Evolutionary conservation across 495 filamentous ascomycete species (phyloP).

Genomic region (Umbilicaria muhlenbergii): DNA sequence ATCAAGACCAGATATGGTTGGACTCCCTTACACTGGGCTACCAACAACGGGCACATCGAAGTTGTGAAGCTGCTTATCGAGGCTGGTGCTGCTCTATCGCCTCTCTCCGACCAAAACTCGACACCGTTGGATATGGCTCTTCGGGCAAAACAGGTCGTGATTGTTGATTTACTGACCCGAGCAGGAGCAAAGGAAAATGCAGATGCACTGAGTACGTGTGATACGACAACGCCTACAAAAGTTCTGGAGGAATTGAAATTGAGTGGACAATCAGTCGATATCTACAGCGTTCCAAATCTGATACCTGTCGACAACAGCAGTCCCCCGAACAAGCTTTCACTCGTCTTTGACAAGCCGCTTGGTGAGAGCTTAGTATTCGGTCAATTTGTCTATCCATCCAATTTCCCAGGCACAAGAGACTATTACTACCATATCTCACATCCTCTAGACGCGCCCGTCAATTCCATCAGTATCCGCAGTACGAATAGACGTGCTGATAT

Average conservation of each 20-base stretch:
- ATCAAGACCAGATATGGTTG: slow-evolving; percentile 6
- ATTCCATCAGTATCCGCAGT: slow-evolving; percentile 1
- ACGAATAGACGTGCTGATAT: slow-evolving; percentile 1
- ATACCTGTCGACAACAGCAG: no score
- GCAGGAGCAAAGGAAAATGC: not conserved
- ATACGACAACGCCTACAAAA: no score
- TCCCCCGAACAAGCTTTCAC: no score
- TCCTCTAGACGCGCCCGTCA: not conserved
- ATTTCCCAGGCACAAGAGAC: slow-evolving; percentile 2
- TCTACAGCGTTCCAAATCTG: no score
- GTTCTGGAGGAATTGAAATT: no score
- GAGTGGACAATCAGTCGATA: no score
- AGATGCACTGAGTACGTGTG: no score
- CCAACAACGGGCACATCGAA: slow-evolving; percentile 3
- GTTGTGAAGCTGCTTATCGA: slow-evolving; percentile 42
- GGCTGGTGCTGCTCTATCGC: slow-evolving; percentile 54
- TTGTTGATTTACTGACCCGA: not conserved
- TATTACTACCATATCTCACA: slow-evolving; percentile 2
- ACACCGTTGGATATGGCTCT: slow-evolving; percentile 4
- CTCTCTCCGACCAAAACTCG: slow-evolving; percentile 1
- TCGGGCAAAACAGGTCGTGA: not conserved
- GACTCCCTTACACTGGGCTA: slow-evolving; percentile 6
- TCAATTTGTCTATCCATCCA: slow-evolving; percentile 3
- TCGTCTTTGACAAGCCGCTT: slow-evolving; percentile 1
- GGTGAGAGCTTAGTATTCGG: slow-evolving; percentile 1